Base-by-base conservation (phyloP, 148 eudicot genomes). In the Vaccinium darrowii region DNA sequence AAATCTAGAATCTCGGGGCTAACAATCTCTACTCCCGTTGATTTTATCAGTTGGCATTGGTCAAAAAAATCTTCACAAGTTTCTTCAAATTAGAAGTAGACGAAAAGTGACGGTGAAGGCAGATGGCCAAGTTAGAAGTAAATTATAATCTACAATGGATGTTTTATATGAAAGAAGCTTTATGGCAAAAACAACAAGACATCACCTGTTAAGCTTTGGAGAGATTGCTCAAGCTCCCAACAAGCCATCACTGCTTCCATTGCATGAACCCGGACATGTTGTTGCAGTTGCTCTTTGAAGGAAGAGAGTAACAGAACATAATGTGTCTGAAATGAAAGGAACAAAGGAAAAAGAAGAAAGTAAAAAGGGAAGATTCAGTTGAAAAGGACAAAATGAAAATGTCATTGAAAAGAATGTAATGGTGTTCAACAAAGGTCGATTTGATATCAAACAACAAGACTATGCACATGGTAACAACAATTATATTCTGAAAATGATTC, bases 211-310 rank as follows among this genome's bases (percentile, higher is more conserved):
- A 96, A 89, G 91, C 98, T 94, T 89, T 94, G 99, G 86, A 96
- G 91, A 81, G 98, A 93, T 84, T 96, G 99, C 87, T 96, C 99
- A 25, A 96, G 92, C 90, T 96, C 99, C 98, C 99, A 94, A 88
- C 99, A 96, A 53, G 98, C 99, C 99, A 94, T 96, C 85, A 96
- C 99, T 74, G 99, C 98, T 91, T 96, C 98, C 98, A 96, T 94
- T 79, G 99, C 99, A 88, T 96, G 99, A 58, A 96, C 98, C 10
- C 99, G 98, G 36, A 96, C 99, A 77, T 96, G 99, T 84, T 96
- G 99, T 82, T 96, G 99, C 57, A 96, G 85, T 90, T 94, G 98
- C 86, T 96, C 99, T 89, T 94, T 96, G 52, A 96, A 96, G 53
- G 99, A 93, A 69, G 92, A 96, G 27, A 96, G 94, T 86, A 96